phyloP scores from a whole-genome alignment of 345 rosid genomes.

The Salix udensis region DNA sequence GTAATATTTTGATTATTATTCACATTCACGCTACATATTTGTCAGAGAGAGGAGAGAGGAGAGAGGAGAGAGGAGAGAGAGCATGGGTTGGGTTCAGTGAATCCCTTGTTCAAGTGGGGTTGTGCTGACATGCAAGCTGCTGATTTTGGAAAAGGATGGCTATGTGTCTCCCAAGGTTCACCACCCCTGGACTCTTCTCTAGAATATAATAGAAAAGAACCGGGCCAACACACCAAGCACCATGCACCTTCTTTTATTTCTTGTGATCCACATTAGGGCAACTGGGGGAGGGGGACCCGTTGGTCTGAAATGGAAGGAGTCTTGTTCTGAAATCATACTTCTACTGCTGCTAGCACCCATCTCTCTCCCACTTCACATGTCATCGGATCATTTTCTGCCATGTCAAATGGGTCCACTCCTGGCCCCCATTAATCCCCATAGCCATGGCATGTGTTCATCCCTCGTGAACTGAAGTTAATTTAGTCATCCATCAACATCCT shows the following conservation, averaged over 20 bases:
- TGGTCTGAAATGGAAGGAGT: too few species aligned
- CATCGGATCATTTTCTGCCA: not conserved
- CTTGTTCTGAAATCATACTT: too few species aligned
- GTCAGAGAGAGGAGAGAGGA: too few species aligned
- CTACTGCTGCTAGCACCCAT: too few species aligned
- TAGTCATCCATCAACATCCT: not conserved
- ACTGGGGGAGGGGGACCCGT: too few species aligned
- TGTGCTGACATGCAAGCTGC: conserved; percentile 14
- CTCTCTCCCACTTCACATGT: too few species aligned
- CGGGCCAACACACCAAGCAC: not conserved
- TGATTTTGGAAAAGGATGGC: conserved; percentile 14
- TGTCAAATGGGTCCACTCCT: not conserved
- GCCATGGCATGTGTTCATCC: not conserved
- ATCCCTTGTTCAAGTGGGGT: conserved; percentile 6
- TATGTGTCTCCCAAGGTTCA: conserved; percentile 16
- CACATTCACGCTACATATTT: too few species aligned
- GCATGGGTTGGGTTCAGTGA: conserved; percentile 14
- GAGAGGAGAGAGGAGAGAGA: not conserved
- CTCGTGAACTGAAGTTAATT: not conserved
- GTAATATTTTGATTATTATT: not conserved
- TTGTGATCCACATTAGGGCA: not conserved
- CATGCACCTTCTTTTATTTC: not conserved
- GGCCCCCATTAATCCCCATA: not conserved
- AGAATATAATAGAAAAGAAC: not conserved
- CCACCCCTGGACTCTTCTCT: conserved; percentile 4